A percentile compares a stretch with the other conserved stretches of the same genome.
These are phyloP conservation scores for Magnaporthiopsis poae DNA, from an alignment of 2,329 filamentous ascomycete genomes.

Conservation along the genomic window DNA sequence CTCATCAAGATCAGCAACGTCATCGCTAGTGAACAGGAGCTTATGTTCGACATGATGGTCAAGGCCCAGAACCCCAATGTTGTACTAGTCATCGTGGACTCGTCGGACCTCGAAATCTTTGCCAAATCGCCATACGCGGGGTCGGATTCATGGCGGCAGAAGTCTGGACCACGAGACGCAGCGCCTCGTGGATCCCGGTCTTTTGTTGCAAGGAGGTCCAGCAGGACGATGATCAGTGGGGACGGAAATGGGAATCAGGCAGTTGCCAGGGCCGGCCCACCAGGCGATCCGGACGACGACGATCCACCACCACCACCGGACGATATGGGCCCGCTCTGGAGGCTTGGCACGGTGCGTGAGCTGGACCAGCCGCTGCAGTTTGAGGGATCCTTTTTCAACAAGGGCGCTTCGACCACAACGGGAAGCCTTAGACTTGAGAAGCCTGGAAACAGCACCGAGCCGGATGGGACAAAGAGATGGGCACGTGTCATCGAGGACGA, in stretches of 20 bases:
- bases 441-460: slow-evolving; percentile 78
- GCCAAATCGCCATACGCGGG: slow-evolving; percentile 86
- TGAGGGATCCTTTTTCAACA: slow-evolving; percentile 78
- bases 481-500: slow-evolving; percentile 81
- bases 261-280: neutral
- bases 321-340: slow-evolving; percentile 67
- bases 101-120: slow-evolving; percentile 85
- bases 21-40: slow-evolving; percentile 82
- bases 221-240: neutral
- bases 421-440: slow-evolving; percentile 73
- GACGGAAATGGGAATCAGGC: neutral
- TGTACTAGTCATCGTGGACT: slow-evolving; percentile 73
- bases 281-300: slow-evolving; percentile 26
- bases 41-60: slow-evolving; percentile 87
- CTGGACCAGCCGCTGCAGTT: slow-evolving; percentile 86
- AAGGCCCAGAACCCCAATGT: slow-evolving; percentile 87
- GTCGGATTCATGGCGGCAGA: slow-evolving; percentile 37
- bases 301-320: slow-evolving; percentile 59
- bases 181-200: neutral
- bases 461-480: slow-evolving; percentile 74
- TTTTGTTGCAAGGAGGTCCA: neutral
- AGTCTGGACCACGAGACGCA: neutral
- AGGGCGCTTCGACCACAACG: slow-evolving; percentile 59
- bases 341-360: slow-evolving; percentile 76
- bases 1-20: slow-evolving; percentile 79